Percentiles rank a stretch among this genome's conserved stretches.
Conservation (phyloP, 768 basidiomycete species). For the Boletellus ananas region DNA sequence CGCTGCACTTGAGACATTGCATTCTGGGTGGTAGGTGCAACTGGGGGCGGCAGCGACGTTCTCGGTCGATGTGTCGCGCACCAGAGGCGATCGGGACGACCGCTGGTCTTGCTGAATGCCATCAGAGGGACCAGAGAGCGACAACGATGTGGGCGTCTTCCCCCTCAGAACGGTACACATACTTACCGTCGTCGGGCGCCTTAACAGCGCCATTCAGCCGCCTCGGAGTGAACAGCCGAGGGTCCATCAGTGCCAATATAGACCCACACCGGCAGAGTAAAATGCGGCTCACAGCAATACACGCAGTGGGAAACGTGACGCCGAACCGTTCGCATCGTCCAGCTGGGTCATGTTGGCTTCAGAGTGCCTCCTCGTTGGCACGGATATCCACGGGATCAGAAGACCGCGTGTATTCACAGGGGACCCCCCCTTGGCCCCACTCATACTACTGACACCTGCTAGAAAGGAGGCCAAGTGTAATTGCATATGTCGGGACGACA, state of each 20-base stretch:
- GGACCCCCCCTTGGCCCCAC: too few species aligned
- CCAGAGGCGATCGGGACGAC: constrained; percentile 66
- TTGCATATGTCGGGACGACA: too few species aligned
- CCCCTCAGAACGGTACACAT: constrained; percentile 65
- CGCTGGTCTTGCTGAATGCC: constrained; percentile 56
- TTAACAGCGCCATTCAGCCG: constrained; percentile 56
- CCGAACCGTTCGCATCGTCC: too few species aligned
- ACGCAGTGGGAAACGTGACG: constrained; percentile 24
- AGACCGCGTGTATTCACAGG: too few species aligned
- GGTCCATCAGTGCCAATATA: neutral
- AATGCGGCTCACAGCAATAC: constrained; percentile 43
- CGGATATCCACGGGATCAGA: too few species aligned
- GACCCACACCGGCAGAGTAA: neutral
- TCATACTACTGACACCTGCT: too few species aligned
- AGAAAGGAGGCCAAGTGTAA: too few species aligned
- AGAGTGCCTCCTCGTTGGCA: too few species aligned
- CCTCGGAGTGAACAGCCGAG: constrained; percentile 55
- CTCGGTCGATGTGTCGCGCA: constrained; percentile 50
- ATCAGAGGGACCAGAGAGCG: constrained; percentile 1
- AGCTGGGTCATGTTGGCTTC: too few species aligned
- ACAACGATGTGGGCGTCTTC: constrained; percentile 26
- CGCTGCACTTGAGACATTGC: constrained; percentile 22
- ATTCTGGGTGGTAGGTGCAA: constrained; percentile 52
- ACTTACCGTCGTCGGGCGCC: constrained; percentile 53
- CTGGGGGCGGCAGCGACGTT: constrained; percentile 48